A percentile compares a stretch with the other conserved stretches of the same genome.
Evolutionary conservation across 2,329 filamentous ascomycete species (phyloP).

Genomic region (Phialophora tarda): DNA sequence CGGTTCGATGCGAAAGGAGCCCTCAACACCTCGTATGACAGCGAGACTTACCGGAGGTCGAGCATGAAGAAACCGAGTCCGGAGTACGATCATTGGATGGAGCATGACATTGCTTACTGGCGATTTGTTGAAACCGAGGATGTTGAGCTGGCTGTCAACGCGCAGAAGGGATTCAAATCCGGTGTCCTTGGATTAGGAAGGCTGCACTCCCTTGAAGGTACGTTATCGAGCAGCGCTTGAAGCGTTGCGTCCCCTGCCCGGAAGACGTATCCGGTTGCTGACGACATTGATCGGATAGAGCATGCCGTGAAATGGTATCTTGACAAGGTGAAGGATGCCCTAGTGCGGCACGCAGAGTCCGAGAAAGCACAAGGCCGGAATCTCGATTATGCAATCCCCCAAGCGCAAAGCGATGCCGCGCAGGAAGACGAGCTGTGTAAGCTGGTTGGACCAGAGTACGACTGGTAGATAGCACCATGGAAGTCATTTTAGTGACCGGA

Average conservation of each 20-base stretch:
- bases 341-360: conserved; percentile 32
- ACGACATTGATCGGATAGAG: conserved; percentile 23
- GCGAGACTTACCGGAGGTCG: conserved; percentile 36
- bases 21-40: conserved; percentile 34
- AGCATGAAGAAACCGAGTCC: conserved; percentile 32
- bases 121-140: conserved; percentile 34
- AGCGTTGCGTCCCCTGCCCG: neutral
- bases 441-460: conserved; percentile 33
- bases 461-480: conserved; percentile 21
- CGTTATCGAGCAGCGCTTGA: neutral
- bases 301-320: conserved; percentile 37
- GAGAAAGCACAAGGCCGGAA: conserved; percentile 32
- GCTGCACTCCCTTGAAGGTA: conserved; percentile 34
- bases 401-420: conserved; percentile 31
- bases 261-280: conserved; percentile 13
- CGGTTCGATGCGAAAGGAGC: conserved; percentile 35
- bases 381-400: conserved; percentile 34
- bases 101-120: conserved; percentile 37
- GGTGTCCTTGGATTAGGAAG: conserved; percentile 31
- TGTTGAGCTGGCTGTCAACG: conserved; percentile 34
- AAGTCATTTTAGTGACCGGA: conserved; percentile 17
- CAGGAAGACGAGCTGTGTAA: conserved; percentile 30
- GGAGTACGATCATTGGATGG: conserved; percentile 36
- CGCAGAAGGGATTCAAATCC: conserved; percentile 36
- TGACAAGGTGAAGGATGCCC: conserved; percentile 29